These are phyloP conservation scores for Huntiella omanensis DNA, from an alignment of 2,329 filamentous ascomycete species.

Conservation along the genomic window DNA sequence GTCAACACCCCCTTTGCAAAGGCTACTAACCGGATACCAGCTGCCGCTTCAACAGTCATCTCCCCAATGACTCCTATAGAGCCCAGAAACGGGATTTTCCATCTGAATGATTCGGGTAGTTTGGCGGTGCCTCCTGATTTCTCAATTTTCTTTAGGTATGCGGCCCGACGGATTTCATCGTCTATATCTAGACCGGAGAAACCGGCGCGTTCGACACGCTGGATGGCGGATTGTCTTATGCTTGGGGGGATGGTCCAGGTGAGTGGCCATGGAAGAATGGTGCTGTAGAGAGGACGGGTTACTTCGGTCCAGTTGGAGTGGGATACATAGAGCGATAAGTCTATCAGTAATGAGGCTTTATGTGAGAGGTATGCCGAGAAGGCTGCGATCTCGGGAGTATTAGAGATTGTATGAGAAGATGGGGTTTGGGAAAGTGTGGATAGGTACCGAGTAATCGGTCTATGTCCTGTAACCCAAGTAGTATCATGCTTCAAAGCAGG, in stretches of 20 bases:
- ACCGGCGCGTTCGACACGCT: conserved; percentile 50
- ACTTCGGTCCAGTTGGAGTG: conserved; percentile 65
- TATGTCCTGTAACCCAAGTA: conserved; percentile 40
- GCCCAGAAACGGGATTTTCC: conserved; percentile 18
- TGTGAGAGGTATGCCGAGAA: conserved; percentile 53
- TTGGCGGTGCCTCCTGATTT: not conserved
- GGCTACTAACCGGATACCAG: conserved; percentile 57
- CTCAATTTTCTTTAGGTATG: conserved; percentile 17
- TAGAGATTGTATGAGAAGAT: conserved; percentile 17
- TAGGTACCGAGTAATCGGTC: conserved; percentile 40
- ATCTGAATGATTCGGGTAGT: conserved; percentile 23
- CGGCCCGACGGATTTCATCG: conserved; percentile 17
- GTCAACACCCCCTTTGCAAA: conserved; percentile 52
- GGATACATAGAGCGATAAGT: conserved; percentile 78
- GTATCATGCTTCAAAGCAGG: conserved; percentile 34
- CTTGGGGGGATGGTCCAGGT: conserved; percentile 71
- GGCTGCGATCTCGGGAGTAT: conserved; percentile 28
- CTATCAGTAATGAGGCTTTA: conserved; percentile 58
- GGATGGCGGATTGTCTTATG: conserved; percentile 50
- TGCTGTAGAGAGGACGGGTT: conserved; percentile 65
- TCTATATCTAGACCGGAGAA: conserved; percentile 50
- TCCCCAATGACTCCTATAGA: conserved; percentile 41
- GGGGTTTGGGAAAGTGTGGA: conserved; percentile 21
- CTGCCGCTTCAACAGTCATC: conserved; percentile 51
- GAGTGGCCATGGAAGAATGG: conserved; percentile 65